These are phyloP conservation scores for Ustilago trichophora DNA, from an alignment of 1,284 basidiomycete genomes.

Conservation along the genomic window DNA sequence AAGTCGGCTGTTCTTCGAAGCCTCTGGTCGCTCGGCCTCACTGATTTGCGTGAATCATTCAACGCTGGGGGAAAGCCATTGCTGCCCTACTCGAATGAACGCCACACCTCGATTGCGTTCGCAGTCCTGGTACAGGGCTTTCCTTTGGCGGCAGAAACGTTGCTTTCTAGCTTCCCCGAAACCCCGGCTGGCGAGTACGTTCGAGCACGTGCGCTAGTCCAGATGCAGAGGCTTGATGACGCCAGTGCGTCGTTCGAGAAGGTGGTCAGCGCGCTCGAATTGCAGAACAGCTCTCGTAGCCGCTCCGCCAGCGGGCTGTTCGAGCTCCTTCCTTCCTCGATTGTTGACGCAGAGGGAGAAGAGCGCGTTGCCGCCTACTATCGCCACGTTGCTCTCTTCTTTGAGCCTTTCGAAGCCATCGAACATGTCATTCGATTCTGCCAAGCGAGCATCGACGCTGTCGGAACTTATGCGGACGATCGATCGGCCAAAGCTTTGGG, in stretches of 20 bases:
- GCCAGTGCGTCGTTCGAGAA: slow-evolving; percentile 35
- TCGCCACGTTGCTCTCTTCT: slow-evolving; percentile 42
- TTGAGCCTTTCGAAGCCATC: slow-evolving; percentile 46
- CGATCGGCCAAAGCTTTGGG: slow-evolving; percentile 1
- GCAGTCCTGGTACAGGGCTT: slow-evolving; percentile 41
- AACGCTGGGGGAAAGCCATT: slow-evolving; percentile 12
- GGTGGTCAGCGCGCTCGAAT: slow-evolving; percentile 35
- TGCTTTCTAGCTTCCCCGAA: slow-evolving; percentile 35
- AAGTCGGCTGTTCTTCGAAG: slow-evolving; percentile 27
- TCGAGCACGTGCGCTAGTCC: slow-evolving; percentile 40
- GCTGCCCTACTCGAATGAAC: slow-evolving; percentile 31
- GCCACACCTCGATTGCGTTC: slow-evolving; percentile 30
- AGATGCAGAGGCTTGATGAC: slow-evolving; percentile 38
- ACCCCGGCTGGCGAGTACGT: slow-evolving; percentile 40
- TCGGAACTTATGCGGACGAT: slow-evolving; percentile 31
- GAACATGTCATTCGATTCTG: slow-evolving; percentile 44
- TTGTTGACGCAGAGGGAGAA: slow-evolving; percentile 17
- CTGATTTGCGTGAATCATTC: slow-evolving; percentile 24
- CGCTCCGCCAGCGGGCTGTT: slow-evolving; percentile 27
- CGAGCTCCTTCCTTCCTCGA: slow-evolving; percentile 29
- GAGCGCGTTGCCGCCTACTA: slow-evolving; percentile 36
- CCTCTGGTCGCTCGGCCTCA: slow-evolving; percentile 39
- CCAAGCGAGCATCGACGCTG: slow-evolving; percentile 44
- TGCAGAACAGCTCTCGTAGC: neutral
- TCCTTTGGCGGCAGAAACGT: slow-evolving; percentile 27